Base-by-base conservation (phyloP, 2,329 filamentous ascomycete genomes). In the Tolypocladium pustulatum region DNA sequence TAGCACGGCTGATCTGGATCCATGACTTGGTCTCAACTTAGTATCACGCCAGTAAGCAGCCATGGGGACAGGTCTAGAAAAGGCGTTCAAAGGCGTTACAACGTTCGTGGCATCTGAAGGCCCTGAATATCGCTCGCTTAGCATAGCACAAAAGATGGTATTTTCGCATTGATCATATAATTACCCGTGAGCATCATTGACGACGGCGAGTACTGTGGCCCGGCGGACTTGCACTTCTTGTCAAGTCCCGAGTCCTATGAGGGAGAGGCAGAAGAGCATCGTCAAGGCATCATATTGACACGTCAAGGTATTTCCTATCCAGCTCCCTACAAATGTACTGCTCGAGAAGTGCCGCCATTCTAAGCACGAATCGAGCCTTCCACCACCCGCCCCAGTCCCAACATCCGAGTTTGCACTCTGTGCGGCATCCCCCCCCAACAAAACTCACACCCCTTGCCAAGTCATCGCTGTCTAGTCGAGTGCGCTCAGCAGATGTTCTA, bases 401-500 rank as follows among this genome's bases (percentile, higher is more conserved):
- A 32, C 46, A 9, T 20, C 27, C 46, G 46, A 51, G 46, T n/a
- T 51, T 32, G 46, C 46, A 51, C 46, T 51, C 46, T 32, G 17
- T 10, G 4, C 8, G 4, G 46, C 46, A 32, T 30, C 17, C 15
- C 20, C 4, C 10, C 9, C 46, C 6, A 10, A 4, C 1, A 32
- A 12, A 1, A 30, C 6, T 12, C 7, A 30, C 46, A 51, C 46
- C 17, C 32, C 30, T 51, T 13, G 25, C n/a, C 7, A 41, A 9
- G 8, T 20, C 20, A 20, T n/a, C 7, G 20, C 20, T n/a, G 36
- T 53, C 30, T 57, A 69, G 57, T 68, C 63, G 5, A 56, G 57
- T n/a, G 64, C 68, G 59, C 69, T 75, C 36, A 89, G 73, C 58
- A 95, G 75, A 67, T 90, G 85, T 74, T 94, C 89, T 57, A 95